Evolutionary conservation across 331 rosid genomes (phyloP).

Genomic region (Telfairia occidentalis): DNA sequence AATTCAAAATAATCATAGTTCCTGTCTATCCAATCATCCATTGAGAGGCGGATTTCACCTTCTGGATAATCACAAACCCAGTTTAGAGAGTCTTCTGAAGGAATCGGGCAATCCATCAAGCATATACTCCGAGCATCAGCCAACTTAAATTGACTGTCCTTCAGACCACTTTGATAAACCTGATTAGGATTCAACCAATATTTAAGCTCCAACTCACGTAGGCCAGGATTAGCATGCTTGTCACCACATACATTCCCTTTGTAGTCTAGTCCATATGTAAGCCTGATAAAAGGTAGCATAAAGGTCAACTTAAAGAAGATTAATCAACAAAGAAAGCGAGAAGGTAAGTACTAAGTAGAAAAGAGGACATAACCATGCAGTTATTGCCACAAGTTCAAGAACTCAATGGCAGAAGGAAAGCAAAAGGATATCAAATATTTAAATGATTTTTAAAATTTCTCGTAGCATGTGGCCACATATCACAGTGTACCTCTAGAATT

Average conservation of each 20-base stretch:
- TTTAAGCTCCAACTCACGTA: constrained; percentile 58
- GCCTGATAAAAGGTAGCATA: constrained; percentile 42
- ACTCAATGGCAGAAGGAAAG: not conserved
- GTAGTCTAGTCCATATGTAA: constrained; percentile 90
- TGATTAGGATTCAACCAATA: constrained; percentile 96
- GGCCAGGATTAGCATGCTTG: constrained; percentile 68
- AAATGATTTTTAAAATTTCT: not conserved
- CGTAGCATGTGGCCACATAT: not conserved
- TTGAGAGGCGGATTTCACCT: constrained; percentile 56
- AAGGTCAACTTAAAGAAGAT: not conserved
- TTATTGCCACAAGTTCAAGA: not conserved
- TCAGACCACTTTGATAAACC: constrained; percentile 83
- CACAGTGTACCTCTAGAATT: not conserved
- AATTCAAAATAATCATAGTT: constrained; percentile 72
- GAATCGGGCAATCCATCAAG: constrained; percentile 69
- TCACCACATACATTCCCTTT: constrained; percentile 95
- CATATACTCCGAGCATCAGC: constrained; percentile 77
- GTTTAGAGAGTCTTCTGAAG: constrained; percentile 58
- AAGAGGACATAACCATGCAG: not conserved
- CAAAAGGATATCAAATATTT: not conserved
- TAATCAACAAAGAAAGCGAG: not conserved
- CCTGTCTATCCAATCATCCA: constrained; percentile 75
- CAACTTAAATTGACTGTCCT: constrained; percentile 51
- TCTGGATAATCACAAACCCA: constrained; percentile 97
- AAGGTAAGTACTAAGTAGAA: not conserved